These are phyloP conservation scores for Solanum clarkiae DNA, from an alignment of 257 asterid species.

Conservation along the genomic window DNA sequence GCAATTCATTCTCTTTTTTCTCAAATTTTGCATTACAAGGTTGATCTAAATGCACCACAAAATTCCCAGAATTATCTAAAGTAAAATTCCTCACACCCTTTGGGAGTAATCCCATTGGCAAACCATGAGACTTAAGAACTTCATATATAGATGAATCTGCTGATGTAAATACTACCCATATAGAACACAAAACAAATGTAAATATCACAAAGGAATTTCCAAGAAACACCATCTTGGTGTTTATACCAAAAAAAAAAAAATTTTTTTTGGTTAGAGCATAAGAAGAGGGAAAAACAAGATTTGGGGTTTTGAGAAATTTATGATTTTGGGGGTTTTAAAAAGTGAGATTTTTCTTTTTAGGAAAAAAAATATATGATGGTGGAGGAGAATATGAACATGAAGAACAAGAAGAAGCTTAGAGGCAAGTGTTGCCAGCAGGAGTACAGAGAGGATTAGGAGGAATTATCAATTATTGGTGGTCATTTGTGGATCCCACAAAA, in stretches of 20 bases:
- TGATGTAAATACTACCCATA: neutral
- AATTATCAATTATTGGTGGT: slow-evolving; percentile 50
- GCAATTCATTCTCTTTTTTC: slow-evolving; percentile 35
- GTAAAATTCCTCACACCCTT: slow-evolving; percentile 68
- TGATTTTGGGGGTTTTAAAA: neutral
- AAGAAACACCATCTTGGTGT: neutral
- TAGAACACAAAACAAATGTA: slow-evolving; percentile 5
- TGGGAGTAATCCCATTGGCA: slow-evolving; percentile 87
- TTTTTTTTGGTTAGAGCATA: neutral
- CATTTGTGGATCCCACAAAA: slow-evolving; percentile 1
- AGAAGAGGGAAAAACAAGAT: neutral
- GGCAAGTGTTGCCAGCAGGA: slow-evolving; percentile 37
- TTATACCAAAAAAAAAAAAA: neutral
- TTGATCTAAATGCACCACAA: slow-evolving; percentile 61
- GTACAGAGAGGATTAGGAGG: slow-evolving; percentile 37
- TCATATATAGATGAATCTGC: slow-evolving; percentile 51
- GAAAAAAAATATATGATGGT: neutral
- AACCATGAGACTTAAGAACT: slow-evolving; percentile 44
- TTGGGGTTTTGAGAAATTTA: neutral
- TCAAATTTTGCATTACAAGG: slow-evolving; percentile 90
- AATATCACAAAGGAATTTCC: slow-evolving; percentile 7
- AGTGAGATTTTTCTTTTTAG: neutral
- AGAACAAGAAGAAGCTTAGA: slow-evolving; percentile 1
- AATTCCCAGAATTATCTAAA: slow-evolving; percentile 49
- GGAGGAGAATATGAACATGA: slow-evolving; percentile 1